Base-by-base conservation (phyloP, 805 yeast species). In the Candida piceae region DNA sequence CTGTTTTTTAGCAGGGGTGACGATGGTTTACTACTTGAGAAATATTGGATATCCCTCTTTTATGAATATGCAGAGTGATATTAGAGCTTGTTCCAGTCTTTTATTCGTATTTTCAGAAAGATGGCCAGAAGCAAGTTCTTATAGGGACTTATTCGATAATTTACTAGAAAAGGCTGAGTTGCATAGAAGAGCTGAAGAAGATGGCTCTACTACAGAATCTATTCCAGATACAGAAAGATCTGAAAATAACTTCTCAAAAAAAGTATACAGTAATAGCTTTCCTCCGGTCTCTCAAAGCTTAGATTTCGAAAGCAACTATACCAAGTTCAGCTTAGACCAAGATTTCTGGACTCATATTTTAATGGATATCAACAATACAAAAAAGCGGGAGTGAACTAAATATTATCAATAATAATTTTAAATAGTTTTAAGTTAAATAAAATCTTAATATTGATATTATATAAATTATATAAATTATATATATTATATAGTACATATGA, bases 41-140 rank as follows among this genome's bases (percentile, higher is more conserved):
- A 45, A 45, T 32, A 44, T 42, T 31, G 48, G 52, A 5, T 42
- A 48, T 31, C 49, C 49, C 2, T 11, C 31, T 13, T 43, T 42
- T 29, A 44, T 45, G 42, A 46, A 42, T 32, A 50, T 49, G 34
- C 52, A 53, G 20, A 49, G 44, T 29, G 54, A 50, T 36, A 46
- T 54, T 10, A 41, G 57, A 9, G 53, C 57, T 16, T 54, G 59
- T 29, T 53, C 54, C 2, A 51, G 52, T 31, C 40, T 54, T 16
- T 38, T 54, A 10, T 51, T 50, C 45, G 52, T 54, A 5, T 54
- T 52, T 36, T 43, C 58, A 3, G 59, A 54, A 31, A 39, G 59
- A 29, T 42, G 52, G 42, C 45, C 44, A 8, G 59, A 54, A 36
- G 59, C 59, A 10, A 48, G 39, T 21, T 41, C 50, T 5, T 51